A percentile compares a stretch with the other conserved stretches of the same genome.
Conservation (phyloP, 805 yeast genomes). For the Yueomyces sp. region DNA sequence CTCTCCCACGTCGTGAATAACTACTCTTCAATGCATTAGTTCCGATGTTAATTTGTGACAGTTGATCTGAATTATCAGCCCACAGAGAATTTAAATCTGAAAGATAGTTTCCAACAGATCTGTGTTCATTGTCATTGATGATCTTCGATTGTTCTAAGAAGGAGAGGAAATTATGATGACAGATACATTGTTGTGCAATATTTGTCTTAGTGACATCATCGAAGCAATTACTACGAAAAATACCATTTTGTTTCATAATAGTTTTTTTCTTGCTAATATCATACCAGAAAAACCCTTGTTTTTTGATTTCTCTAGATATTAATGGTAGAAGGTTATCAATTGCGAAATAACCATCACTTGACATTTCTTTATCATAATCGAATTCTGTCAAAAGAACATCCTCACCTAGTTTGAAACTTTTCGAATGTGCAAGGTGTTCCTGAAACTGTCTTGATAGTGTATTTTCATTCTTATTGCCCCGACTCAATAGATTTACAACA, state of each 20-base stretch:
- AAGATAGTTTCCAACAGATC: conserved; percentile 38
- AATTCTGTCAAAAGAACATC: conserved; percentile 57
- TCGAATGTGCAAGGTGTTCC: conserved; percentile 37
- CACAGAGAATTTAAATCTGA: conserved; percentile 70
- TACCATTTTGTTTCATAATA: conserved; percentile 71
- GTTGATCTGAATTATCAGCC: conserved; percentile 98
- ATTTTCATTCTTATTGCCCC: conserved; percentile 58
- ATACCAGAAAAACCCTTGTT: conserved; percentile 71
- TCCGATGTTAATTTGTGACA: conserved; percentile 91
- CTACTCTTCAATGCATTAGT: conserved; percentile 94
- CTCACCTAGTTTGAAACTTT: conserved; percentile 15
- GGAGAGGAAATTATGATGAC: conserved; percentile 50
- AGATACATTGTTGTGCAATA: conserved; percentile 71
- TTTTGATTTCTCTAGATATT: conserved; percentile 50
- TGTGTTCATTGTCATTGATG: conserved; percentile 14
- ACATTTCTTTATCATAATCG: conserved; percentile 88
- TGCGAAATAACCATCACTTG: conserved; percentile 75
- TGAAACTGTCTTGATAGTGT: conserved; percentile 56
- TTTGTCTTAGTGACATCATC: conserved; percentile 94
- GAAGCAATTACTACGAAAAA: conserved; percentile 83
- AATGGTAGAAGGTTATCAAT: conserved; percentile 57
- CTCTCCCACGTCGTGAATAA: conserved; percentile 85
- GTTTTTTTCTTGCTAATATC: conserved; percentile 42
- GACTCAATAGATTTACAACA: conserved; percentile 66
- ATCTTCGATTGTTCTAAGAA: conserved; percentile 31